Evolutionary conservation across 1,284 basidiomycete species (phyloP).

Genomic region (Exsudoporus floridanus): DNA sequence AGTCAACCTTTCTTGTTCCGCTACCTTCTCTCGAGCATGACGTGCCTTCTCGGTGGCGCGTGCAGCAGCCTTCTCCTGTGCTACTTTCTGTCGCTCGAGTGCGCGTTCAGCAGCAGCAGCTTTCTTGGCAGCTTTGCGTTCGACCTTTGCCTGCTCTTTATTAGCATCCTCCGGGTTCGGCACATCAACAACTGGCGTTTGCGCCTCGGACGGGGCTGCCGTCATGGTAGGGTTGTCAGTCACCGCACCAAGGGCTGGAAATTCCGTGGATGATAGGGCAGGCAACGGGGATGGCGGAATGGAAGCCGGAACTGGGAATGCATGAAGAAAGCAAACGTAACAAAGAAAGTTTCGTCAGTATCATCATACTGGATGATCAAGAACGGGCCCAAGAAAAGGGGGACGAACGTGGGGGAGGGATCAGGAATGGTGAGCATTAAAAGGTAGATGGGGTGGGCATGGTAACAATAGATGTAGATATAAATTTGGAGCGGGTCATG

Average conservation of each 20-base stretch:
- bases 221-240: conserved; percentile 23
- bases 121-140: conserved; percentile 60
- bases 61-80: conserved; percentile 52
- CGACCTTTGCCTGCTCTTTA: conserved; percentile 53
- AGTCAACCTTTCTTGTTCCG: conserved; percentile 41
- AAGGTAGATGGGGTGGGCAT: not conserved
- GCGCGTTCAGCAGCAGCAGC: conserved; percentile 59
- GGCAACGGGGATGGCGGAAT: conserved; percentile 50
- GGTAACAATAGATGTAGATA: conserved; percentile 3
- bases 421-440: conserved; percentile 12
- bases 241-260: conserved; percentile 54
- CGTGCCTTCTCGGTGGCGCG: conserved; percentile 51
- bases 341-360: conserved; percentile 47
- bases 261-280: conserved; percentile 66
- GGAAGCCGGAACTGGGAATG: conserved; percentile 42
- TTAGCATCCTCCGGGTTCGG: conserved; percentile 32
- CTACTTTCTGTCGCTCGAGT: conserved; percentile 52
- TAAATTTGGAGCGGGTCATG: conserved; percentile 15
- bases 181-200: conserved; percentile 34
- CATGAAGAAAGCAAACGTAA: conserved; percentile 37
- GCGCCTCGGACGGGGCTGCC: conserved; percentile 28
- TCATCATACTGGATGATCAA: conserved; percentile 44
- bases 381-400: conserved; percentile 42
- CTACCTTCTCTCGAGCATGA: conserved; percentile 41
- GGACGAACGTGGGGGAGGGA: conserved; percentile 26